A percentile compares a stretch with the other conserved stretches of the same genome.
phyloP scores from a whole-genome alignment of 805 yeast species.

The Saccharomycopsis fibuligera region DNA sequence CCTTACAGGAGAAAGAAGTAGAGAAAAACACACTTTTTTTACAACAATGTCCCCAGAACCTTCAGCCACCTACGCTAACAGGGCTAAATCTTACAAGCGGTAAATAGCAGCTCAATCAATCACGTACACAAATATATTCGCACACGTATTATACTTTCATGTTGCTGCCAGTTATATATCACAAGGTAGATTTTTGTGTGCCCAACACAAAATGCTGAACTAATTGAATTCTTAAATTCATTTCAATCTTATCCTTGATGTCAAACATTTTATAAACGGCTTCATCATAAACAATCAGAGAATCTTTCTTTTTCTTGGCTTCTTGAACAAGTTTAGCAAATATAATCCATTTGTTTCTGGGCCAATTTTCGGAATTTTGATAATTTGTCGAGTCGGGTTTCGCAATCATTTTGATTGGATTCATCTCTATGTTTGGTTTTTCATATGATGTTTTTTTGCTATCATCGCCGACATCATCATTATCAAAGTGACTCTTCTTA shows the following conservation, averaged over 20 bases:
- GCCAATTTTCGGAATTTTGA: slow-evolving; percentile 1
- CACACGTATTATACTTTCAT: too few species aligned
- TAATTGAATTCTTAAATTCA: slow-evolving; percentile 12
- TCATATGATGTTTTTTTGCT: background rate
- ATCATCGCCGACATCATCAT: background rate
- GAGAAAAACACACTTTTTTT: too few species aligned
- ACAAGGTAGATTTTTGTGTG: background rate
- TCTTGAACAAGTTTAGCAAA: slow-evolving; percentile 11
- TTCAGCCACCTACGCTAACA: too few species aligned
- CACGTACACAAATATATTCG: too few species aligned
- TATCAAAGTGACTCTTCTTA: too few species aligned
- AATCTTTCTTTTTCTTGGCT: slow-evolving; percentile 4
- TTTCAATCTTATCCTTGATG: slow-evolving; percentile 1
- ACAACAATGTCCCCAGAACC: too few species aligned
- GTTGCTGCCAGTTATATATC: too few species aligned
- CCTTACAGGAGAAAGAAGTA: too few species aligned
- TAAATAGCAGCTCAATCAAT: too few species aligned
- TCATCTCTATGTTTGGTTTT: background rate
- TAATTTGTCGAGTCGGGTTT: background rate
- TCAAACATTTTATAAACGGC: slow-evolving; percentile 4
- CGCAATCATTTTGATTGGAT: background rate
- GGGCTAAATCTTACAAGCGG: too few species aligned
- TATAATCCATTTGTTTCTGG: slow-evolving; percentile 5
- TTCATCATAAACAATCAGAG: slow-evolving; percentile 6
- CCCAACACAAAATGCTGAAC: slow-evolving; percentile 2